Evolutionary conservation across 768 basidiomycete genomes (phyloP), one percentile per base, ranked within the genome.

Genomic region (Termitomyces sp.): DNA sequence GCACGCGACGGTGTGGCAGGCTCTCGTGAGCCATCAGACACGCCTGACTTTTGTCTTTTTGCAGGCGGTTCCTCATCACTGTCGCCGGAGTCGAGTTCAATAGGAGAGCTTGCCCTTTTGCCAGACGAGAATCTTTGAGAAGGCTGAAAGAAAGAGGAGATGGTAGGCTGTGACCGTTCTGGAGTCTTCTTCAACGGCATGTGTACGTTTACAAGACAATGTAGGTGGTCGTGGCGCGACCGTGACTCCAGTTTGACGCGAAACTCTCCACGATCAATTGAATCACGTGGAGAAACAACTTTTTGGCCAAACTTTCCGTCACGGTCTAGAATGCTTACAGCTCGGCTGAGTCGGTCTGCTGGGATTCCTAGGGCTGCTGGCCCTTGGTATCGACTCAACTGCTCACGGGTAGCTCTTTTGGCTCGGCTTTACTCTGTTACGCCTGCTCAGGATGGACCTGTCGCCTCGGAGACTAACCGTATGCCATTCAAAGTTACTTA

Each of bases 391-490:
- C 55, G 46, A 34, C 50, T 57, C 37, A 53, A 34, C 36, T 53
- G 54, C 30, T 36, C 37, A 24, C 53, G 56, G 2, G 49, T 36
- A 32, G 13, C 34, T 1, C 40, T 56, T 8, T 18, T 36, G 12
- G 39, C 32, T 30, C 69, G 71, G 61, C 65, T 65, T 56, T 59
- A 71, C 16, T 66, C 71, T 27, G 66, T 68, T n/a, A 42, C 62
- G 13, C 57, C 71, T 32, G 50, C 68, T 37, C 68, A 63, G 33
- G 81, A 82, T 55, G 81, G 78, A 13, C 76, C 79, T 20, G 70
- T 75, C 5, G 68, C 79, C 39, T 83, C 87, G 1, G 84, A 84
- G 60, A 88, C 86, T 18, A 87, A 88, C 64, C 86, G 88, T 88
- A 71, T 61, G 78, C 71, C 52, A 40, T 46, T 36, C 16, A 30